Conservation (phyloP, 2,329 filamentous ascomycete species). For the Penicillium rolfsii region DNA sequence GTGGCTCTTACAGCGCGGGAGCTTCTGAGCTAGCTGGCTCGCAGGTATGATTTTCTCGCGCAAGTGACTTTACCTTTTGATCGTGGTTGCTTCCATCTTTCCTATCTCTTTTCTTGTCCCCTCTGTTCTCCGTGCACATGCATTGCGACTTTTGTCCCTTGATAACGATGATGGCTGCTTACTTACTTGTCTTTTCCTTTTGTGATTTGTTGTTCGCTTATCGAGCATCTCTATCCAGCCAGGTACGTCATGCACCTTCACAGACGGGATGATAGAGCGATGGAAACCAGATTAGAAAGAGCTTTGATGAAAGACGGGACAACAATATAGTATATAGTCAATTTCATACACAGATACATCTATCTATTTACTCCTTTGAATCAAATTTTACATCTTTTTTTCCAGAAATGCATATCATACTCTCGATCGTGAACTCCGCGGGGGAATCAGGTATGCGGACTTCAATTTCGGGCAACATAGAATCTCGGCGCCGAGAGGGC, state of each 20-base stretch:
- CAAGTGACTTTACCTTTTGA: background rate
- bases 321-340: background rate
- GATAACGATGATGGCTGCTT: background rate
- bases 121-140: background rate
- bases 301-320: background rate
- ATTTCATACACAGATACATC: background rate
- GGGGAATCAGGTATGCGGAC: background rate
- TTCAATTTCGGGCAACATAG: background rate
- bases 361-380: background rate
- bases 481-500: background rate
- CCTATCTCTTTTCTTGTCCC: background rate
- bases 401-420: background rate
- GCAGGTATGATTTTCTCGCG: background rate
- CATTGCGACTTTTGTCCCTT: background rate
- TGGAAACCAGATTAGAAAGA: background rate
- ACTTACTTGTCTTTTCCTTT: background rate
- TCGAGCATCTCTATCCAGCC: background rate
- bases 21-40: background rate
- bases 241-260: background rate
- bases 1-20: slow-evolving; percentile 4
- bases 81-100: background rate
- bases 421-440: background rate
- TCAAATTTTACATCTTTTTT: background rate
- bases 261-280: background rate
- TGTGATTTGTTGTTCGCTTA: background rate